A percentile compares a stretch with the other conserved stretches of the same genome.
phyloP scores from a whole-genome alignment of 2,329 filamentous ascomycete genomes.

The Monilinia vaccinii-corymbosi region DNA sequence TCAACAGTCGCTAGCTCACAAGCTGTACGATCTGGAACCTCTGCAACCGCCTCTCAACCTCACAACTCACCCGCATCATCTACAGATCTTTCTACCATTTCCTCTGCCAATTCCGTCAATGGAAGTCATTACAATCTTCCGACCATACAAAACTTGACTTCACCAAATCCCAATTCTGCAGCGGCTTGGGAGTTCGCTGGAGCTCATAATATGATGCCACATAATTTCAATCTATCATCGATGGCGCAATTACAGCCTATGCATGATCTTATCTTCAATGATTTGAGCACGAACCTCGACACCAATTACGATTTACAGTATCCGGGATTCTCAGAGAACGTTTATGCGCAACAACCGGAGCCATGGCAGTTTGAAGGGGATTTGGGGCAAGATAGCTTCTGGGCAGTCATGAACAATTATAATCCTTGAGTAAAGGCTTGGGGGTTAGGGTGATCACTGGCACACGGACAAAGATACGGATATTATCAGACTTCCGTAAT shows the following conservation, averaged over 20 bases:
- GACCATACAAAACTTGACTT: conserved; percentile 24
- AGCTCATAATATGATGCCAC: neutral
- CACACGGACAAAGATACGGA: neutral
- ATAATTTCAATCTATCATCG: conserved; percentile 38
- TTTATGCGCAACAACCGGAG: conserved; percentile 4
- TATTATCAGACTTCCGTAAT: neutral
- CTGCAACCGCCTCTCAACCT: neutral
- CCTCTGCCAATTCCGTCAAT: neutral
- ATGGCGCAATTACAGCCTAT: conserved; percentile 49
- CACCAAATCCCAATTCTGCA: conserved; percentile 1
- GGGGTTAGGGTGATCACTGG: neutral
- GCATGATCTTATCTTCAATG: conserved; percentile 48
- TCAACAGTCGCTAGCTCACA: conserved; percentile 9
- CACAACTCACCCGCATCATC: conserved; percentile 7
- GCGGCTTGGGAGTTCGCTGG: conserved; percentile 15
- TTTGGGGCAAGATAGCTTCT: conserved; percentile 46
- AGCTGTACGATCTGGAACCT: neutral
- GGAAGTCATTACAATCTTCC: conserved; percentile 20
- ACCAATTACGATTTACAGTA: conserved; percentile 3
- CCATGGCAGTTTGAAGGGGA: conserved; percentile 45
- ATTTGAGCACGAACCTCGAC: conserved; percentile 30
- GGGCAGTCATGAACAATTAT: conserved; percentile 44
- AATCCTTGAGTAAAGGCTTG: conserved; percentile 5
- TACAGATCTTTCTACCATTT: neutral
- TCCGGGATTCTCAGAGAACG: conserved; percentile 4